Base-by-base conservation (phyloP, 306 rosid species). In the Vigna reflexopilosa region DNA sequence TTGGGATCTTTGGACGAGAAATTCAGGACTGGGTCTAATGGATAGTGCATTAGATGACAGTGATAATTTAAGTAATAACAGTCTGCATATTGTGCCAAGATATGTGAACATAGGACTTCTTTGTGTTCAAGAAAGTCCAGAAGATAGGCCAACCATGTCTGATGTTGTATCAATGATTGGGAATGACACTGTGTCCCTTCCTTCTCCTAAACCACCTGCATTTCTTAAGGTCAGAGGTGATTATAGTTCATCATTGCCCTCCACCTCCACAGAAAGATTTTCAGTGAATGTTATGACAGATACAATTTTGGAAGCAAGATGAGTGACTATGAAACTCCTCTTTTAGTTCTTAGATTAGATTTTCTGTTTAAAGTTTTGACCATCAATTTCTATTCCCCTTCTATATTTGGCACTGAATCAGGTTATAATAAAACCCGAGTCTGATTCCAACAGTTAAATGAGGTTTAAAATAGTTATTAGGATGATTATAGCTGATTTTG, bases 101-200 rank as follows among this genome's bases (percentile, higher is more conserved):
- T 84, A 48, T 1, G 63, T 84, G 61, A 84, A 76, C 52, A 84
- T 80, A 66, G 82, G 72, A 48, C 73, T 80, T 32, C 82, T 84
- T 0, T 80, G 87, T 64, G 87, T 80, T 49, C 84, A 84, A 76
- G 84, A 80, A 71, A 71, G 82, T 19, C 62, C 87, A 51, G 75
- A 13, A 1, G 88, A 84, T 9, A 81, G 88, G 12, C 85, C 88
- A 19, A 67, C 65, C 51, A 77, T 84, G 83, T 77, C 83, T 59
- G 83, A 81, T 52, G 83, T 81, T 77, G 85, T 77, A 48, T 67
- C 88, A 16, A 77, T 77, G 88, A 38, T 85, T 51, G 77, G 80
- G 24, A 85, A 85, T 73, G 78, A 85, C 20, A 77, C 13, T 67
- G 32, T 50, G 10, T 20, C 30, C 3, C 48, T 84, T 3, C 80